These are phyloP conservation scores for Tarenaya hassleriana DNA, from an alignment of 345 rosid genomes.

Conservation along the genomic window DNA sequence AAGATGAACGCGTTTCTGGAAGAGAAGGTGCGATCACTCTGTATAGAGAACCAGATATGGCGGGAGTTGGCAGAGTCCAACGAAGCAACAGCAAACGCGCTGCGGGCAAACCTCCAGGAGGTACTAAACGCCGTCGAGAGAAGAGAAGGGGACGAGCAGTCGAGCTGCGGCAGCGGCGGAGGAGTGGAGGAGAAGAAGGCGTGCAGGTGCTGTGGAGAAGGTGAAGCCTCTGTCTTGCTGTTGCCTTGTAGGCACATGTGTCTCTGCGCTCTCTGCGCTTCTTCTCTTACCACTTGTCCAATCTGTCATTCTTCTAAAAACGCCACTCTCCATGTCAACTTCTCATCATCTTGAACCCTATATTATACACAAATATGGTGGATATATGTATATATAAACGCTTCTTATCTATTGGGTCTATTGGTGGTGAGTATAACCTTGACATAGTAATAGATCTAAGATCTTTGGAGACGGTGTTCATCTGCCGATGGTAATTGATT, in stretches of 20 bases:
- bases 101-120: constrained; percentile 57
- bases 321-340: constrained; percentile 61
- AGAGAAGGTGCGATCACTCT: constrained; percentile 53
- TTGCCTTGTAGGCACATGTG: constrained; percentile 88
- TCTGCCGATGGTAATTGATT: too few species aligned
- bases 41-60: constrained; percentile 81
- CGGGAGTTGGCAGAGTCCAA: constrained; percentile 70
- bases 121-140: constrained; percentile 37
- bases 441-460: too few species aligned
- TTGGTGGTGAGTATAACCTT: too few species aligned
- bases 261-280: constrained; percentile 58
- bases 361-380: constrained; percentile 20
- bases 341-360: constrained; percentile 38
- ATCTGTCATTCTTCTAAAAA: constrained; percentile 60
- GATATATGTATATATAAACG: too few species aligned
- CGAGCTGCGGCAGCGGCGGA: constrained; percentile 59
- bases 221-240: constrained; percentile 65
- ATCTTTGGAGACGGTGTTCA: too few species aligned
- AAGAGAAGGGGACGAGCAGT: constrained; percentile 52
- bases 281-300: constrained; percentile 55
- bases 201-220: constrained; percentile 59
- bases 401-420: too few species aligned
- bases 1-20: constrained; percentile 63
- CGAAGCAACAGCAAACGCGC: constrained; percentile 71
- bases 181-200: constrained; percentile 12